phyloP scores from a whole-genome alignment of 257 asterid genomes.

The Eucommia ulmoides region DNA sequence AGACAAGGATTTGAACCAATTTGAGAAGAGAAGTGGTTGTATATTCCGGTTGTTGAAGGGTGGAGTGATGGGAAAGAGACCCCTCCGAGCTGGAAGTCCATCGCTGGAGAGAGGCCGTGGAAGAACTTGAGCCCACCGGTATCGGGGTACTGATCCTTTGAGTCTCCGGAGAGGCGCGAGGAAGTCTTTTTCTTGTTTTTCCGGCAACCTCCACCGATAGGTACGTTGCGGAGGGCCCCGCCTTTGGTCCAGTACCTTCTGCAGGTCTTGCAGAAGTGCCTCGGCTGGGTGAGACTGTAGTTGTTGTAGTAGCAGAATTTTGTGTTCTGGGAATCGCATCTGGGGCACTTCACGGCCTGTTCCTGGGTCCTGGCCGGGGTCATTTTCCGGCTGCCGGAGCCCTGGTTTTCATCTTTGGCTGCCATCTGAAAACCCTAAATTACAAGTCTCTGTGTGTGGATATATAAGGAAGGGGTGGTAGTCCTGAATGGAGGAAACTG shows the following conservation, averaged over 20 bases:
- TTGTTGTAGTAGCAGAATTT: too few relatives aligned
- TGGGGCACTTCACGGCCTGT: constrained; percentile 54
- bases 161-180: constrained; percentile 29
- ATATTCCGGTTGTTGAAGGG: constrained; percentile 17
- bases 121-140: constrained; percentile 67
- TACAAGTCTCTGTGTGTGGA: constrained; percentile 1
- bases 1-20: constrained; percentile 27
- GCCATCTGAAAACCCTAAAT: constrained; percentile 16
- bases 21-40: constrained; percentile 25
- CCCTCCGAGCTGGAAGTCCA: constrained; percentile 74
- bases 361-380: constrained; percentile 28
- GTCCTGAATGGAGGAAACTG: constrained; percentile 8
- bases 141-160: constrained; percentile 19
- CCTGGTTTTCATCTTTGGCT: constrained; percentile 27
- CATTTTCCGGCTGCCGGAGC: constrained; percentile 26
- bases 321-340: constrained; percentile 86
- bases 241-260: too few relatives aligned
- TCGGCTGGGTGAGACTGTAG: constrained; percentile 78
- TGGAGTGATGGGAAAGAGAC: constrained; percentile 21
- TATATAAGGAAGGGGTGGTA: constrained; percentile 9
- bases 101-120: constrained; percentile 65
- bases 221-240: too few relatives aligned
- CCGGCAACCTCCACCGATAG: too few relatives aligned
- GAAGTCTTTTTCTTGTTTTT: constrained; percentile 63
- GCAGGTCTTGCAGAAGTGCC: constrained; percentile 95